Evolutionary conservation across 1,284 basidiomycete genomes (phyloP).

Genomic region (Pseudozyma sp.): DNA sequence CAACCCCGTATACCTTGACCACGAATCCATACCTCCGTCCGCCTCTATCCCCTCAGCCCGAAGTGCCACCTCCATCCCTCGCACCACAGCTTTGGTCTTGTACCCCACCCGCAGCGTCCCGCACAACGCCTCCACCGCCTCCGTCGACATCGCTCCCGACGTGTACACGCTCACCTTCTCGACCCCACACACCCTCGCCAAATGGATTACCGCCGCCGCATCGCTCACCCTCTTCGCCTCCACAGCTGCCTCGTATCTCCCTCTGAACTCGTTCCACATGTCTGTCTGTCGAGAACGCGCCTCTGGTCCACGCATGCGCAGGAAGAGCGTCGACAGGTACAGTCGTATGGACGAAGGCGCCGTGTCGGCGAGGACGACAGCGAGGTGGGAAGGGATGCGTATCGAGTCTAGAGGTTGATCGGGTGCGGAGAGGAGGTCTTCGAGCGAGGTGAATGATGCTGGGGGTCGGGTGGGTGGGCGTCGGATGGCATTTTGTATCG

Average conservation of each 20-base stretch:
- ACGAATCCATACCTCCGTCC: neutral
- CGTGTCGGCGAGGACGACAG: conserved; percentile 30
- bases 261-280: conserved; percentile 14
- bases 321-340: conserved; percentile 15
- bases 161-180: conserved; percentile 30
- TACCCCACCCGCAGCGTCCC: conserved; percentile 11
- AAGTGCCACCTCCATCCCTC: neutral
- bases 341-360: conserved; percentile 29
- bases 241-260: conserved; percentile 9
- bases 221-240: conserved; percentile 26
- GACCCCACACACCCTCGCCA: conserved; percentile 29
- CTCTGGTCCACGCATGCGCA: neutral
- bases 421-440: conserved; percentile 15
- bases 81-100: conserved; percentile 17
- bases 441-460: conserved; percentile 10
- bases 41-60: neutral
- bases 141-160: neutral
- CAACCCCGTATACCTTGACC: conserved; percentile 20
- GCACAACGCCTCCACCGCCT: conserved; percentile 8
- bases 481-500: neutral
- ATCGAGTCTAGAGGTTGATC: conserved; percentile 3
- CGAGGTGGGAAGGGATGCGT: conserved; percentile 27
- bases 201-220: conserved; percentile 24
- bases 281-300: neutral
- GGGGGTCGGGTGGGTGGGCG: neutral